Evolutionary conservation across 1,284 basidiomycete genomes (phyloP).

Genomic region (Wallemia hederae): DNA sequence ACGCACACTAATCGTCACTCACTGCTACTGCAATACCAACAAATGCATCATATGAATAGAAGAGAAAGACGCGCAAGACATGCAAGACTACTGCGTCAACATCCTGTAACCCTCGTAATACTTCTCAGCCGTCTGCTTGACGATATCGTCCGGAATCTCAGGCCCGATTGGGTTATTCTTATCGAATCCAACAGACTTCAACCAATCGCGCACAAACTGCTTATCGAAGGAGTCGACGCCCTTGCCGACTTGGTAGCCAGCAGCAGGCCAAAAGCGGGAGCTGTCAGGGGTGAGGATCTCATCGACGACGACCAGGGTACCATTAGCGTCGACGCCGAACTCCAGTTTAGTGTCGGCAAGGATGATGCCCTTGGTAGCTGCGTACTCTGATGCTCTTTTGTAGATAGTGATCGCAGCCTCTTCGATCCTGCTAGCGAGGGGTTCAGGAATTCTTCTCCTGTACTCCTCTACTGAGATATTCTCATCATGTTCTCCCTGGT

Average conservation of each 20-base stretch:
- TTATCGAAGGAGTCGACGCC: conserved; percentile 84
- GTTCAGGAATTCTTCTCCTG: conserved; percentile 20
- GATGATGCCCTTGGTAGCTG: conserved; percentile 54
- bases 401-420: conserved; percentile 36
- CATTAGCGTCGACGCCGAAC: conserved; percentile 33
- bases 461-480: conserved; percentile 77
- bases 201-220: conserved; percentile 80
- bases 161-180: conserved; percentile 49
- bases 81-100: conserved; percentile 21
- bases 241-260: conserved; percentile 39
- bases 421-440: conserved; percentile 33
- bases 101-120: conserved; percentile 49
- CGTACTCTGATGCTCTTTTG: conserved; percentile 45
- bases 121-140: conserved; percentile 40
- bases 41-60: too few species aligned
- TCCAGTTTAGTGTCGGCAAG: conserved; percentile 87
- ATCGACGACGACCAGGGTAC: conserved; percentile 58
- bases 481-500: conserved; percentile 79
- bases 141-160: conserved; percentile 40
- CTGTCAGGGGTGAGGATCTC: conserved; percentile 92
- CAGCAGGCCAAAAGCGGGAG: conserved; percentile 77
- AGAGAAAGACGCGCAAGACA: not conserved
- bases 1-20: too few species aligned
- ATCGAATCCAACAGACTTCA: conserved; percentile 34
- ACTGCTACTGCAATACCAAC: too few species aligned